Evolutionary conservation across 305 asterid species (phyloP), one percentile per base, ranked within the genome.

Genomic region (Euphrasia arctica): DNA sequence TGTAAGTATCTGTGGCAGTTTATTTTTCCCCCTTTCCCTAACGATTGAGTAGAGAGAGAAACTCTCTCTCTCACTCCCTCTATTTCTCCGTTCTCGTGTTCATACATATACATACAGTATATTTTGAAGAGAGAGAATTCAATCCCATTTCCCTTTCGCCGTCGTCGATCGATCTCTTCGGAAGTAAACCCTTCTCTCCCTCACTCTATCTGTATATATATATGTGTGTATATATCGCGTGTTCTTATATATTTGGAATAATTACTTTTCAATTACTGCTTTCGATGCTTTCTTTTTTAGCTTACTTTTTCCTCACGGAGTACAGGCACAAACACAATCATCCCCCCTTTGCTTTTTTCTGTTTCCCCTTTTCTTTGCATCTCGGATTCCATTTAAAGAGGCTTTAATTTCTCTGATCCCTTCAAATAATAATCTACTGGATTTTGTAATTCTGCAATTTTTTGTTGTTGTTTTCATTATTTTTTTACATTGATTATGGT

Each of bases 161-260:
- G 51, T n/a, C 13, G n/a, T 43, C 51, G n/a, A 45, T 45, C 51
- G 14, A 10, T 45, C 51, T 7, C 9, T 0, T 36, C 50, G 4
- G 50, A 45, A 10, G 51, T 45, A 45, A 45, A 45, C 51, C 51
- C 51, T n/a, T 45, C 51, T 11, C 51, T 45, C 51, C 11, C 50
- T 45, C 50, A 1, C 50, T 43, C 50, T 43, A 13, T 45, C 50
- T 45, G 0, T 45, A 0, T 45, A 11, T 45, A 11, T 45, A 11
- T 45, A 2, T 45, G 8, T 7, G 9, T 39, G n/a, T 10, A 11
- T 45, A 4, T 45, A 45, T 45, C 14, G 43, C 43, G 43, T 39
- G 43, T 39, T 39, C 11, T 6, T 36, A 5, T 12, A 10, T 43
- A 10, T 10, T 12, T 43, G 50, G 50, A 43, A 43, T 43, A 2